phyloP scores from a whole-genome alignment of 768 basidiomycete genomes.

The Pleurotus sapidus region DNA sequence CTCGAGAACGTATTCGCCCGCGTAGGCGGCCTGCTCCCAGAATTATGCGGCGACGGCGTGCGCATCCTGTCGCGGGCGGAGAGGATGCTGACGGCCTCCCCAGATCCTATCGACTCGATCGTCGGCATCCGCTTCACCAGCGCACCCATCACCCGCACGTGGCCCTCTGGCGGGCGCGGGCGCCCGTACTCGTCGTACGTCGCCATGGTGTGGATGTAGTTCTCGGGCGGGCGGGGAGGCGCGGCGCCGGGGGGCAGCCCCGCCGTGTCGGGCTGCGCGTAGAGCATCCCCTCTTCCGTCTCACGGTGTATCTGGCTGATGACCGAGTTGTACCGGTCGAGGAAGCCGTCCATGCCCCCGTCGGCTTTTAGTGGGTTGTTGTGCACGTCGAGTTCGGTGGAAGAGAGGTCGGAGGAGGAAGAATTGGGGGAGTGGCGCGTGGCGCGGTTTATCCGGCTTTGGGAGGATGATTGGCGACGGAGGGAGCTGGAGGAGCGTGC shows the following conservation, averaged over 20 bases:
- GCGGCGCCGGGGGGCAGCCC: constrained; percentile 1
- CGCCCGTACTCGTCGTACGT: constrained; percentile 9
- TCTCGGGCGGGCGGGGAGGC: constrained; percentile 10
- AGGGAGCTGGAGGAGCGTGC: not conserved
- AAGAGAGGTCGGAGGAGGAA: not conserved
- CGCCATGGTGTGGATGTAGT: constrained; percentile 15
- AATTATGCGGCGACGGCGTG: constrained; percentile 15
- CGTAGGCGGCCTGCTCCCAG: constrained; percentile 37
- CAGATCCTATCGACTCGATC: constrained; percentile 73
- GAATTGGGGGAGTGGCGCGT: not conserved
- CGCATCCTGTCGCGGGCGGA: constrained; percentile 19
- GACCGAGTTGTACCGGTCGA: constrained; percentile 48
- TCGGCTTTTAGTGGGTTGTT: constrained; percentile 24
- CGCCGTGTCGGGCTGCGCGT: constrained; percentile 27
- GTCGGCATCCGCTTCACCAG: constrained; percentile 77
- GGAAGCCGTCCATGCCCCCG: constrained; percentile 36
- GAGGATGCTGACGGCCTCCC: constrained; percentile 43
- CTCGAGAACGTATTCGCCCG: constrained; percentile 31
- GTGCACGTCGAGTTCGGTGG: not conserved
- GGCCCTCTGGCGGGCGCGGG: constrained; percentile 40
- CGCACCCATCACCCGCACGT: constrained; percentile 59
- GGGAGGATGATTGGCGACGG: not conserved
- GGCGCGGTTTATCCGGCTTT: not conserved
- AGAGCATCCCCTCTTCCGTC: constrained; percentile 43
- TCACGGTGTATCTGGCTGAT: constrained; percentile 51